Base-by-base conservation (phyloP, 2,329 filamentous ascomycete genomes). In the Aureobasidium leucospermi region DNA sequence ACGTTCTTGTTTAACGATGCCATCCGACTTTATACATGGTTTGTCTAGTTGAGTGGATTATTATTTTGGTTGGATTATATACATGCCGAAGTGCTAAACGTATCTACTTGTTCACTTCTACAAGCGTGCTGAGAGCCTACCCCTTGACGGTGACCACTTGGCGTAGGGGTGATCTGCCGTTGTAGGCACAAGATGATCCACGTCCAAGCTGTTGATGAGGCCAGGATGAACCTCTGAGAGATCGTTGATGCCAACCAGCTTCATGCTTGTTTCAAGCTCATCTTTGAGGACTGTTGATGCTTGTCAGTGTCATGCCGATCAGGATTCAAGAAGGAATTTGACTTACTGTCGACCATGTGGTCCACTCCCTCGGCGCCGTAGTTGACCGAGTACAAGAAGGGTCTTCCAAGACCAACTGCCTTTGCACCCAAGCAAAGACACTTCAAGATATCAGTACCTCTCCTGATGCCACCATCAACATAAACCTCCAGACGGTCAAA, bases 361-460 rank as follows among this genome's bases (percentile, higher is more conserved):
- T 79, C 73, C 11, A 75, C 71, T 23, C 85, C 77, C 63, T 73
- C 74, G 61, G 76, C 76, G 1, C 85, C 85, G 65, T 87, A 88
- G 15, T 79, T 81, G 61, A 86, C 66, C 1, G 80, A 79, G 65
- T 79, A 87, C 43, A 87, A 64, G 58, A 85, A 81, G 0, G 82
- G 82, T 16, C 85, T 73, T 0, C 85, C 86, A 9, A 89, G 72
- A 0, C 85, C 85, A 0, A 76, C 85, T 0, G 81, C 84, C 57
- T 75, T 84, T 0, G 84, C 85, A 0, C 86, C 86, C 0, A 88
- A 72, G 56, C 83, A 85, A 10, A 88, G 66, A 0, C 83, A 84
- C 69, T 88, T 88, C 64, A 89, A 77, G 3, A 88, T 81, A 66
- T 89, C 85, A 0, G 83, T 82, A 0, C 86, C 86, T 16, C 85